Evolutionary conservation across 345 rosid genomes (phyloP), one percentile per base, ranked within the genome.

Genomic region (Isatis tinctoria): DNA sequence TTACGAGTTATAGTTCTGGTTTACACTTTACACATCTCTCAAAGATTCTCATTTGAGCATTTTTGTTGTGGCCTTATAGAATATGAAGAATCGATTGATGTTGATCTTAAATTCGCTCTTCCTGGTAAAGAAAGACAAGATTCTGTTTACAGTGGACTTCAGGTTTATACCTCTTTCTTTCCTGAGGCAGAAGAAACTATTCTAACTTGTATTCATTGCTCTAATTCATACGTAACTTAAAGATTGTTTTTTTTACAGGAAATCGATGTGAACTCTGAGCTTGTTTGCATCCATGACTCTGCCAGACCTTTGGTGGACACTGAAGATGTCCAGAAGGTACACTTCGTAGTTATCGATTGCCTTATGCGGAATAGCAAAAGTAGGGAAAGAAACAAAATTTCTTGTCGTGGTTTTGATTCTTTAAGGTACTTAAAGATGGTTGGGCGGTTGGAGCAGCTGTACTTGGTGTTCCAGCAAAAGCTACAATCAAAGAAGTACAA

Each of bases 61-160:
- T 51, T 5, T 60, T 69, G 10, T 33, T 14, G 8, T 68, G 52
- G 41, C 51, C 48, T 80, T 56, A 65, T 79, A 94, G 97, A 90
- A 17, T 73, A 85, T 49, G 62, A 77, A 69, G 90, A 84, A 30
- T 69, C 81, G 13, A 74, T 90, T 65, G 73, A 64, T 26, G 84
- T 86, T 26, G 86, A 85, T 76, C 89, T 94, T 54, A 90, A 86
- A 80, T 91, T 91, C 49, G 80, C 95, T 35, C 77, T 91, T 60
- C 98, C 98, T 8, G 98, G 96, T 60, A 91, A 91, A 82, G 98
- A 94, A 83, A 87, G 98, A 73, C 98, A 94, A 77, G 97, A 94
- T 75, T 94, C 98, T 53, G 97, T 94, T 30, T 87, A 80, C 79
- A 88, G 78, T 64, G 96, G 97, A 51, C 89, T 94, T 83, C 97